Evolutionary conservation across 257 asterid species (phyloP).

Genomic region (Solanum megistacrolobum): DNA sequence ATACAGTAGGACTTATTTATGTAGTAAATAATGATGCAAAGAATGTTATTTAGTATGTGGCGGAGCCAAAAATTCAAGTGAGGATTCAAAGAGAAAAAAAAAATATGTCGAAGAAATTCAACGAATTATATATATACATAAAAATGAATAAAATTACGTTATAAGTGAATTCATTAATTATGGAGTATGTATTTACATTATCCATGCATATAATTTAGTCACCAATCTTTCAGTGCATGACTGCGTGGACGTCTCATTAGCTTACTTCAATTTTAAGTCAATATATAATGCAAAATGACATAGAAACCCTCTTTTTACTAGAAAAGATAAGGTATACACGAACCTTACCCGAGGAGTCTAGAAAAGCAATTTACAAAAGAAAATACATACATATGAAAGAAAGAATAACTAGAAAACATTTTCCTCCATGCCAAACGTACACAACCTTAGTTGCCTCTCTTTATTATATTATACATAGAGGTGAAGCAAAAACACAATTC

Average conservation of each 20-base stretch:
- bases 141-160: too few relatives aligned
- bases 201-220: background rate
- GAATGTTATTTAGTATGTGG: background rate
- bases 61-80: background rate
- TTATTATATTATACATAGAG: background rate
- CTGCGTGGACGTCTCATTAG: background rate
- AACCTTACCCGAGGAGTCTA: background rate
- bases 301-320: background rate
- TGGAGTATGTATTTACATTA: background rate
- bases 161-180: too few relatives aligned
- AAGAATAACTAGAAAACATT: background rate
- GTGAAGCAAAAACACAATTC: background rate
- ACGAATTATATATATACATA: too few relatives aligned
- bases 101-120: background rate
- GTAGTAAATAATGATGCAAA: background rate
- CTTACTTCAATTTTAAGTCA: background rate
- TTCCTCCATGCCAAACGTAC: background rate
- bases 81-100: background rate
- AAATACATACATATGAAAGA: background rate
- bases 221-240: background rate
- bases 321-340: background rate
- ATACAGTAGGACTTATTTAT: background rate
- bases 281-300: background rate
- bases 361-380: background rate
- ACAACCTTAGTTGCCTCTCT: background rate